Base-by-base conservation (phyloP, 208 protist genomes). In the Strigomonas culicis region DNA sequence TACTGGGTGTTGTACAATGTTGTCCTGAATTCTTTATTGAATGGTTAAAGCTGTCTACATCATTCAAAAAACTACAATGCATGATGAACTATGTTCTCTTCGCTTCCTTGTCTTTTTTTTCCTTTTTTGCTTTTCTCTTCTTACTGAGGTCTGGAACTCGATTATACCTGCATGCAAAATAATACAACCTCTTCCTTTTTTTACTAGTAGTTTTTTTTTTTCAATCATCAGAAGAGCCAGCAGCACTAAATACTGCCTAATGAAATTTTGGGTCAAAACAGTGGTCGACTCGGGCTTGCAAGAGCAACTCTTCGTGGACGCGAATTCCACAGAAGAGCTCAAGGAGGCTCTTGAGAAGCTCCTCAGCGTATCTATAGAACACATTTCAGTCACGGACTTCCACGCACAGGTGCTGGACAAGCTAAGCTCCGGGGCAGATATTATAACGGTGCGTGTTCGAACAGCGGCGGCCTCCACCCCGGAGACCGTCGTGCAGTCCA, bases 231-330 rank as follows among this genome's bases (percentile, higher is more conserved):
- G 44, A 24, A 53, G 55, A 53, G 46, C 44, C 2, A 11, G 21
- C 31, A 43, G 39, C 10, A 46, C 39, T 46, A 10, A 46, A 53
- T 24, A 53, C 1, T 34, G 4, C 11, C 6, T 21, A 17, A 88
- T 88, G 82, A 88, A 88, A 59, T 88, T 88, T 61, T 88, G 82
- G 82, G 78, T 83, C 0, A 82, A 81, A 30, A 78, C 79, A 4
- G 73, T 82, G 13, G 80, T 80, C 13, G 78, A 85, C 51, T 57
- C 66, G 28, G 72, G 74, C 59, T 64, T 77, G 8, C 74, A 84
- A 39, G 82, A 88, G 66, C 82, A 88, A 58, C 75, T 88, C 15
- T 53, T 85, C n/a, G 75, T 88, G 15, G 61, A 73, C 19, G 82
- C 78, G 24, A 58, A 27, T 1, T 71, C 52, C 21, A 65, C 39